These are phyloP conservation scores for Tetragonia tetragonoides DNA, from an alignment of 148 eudicot species.

Conservation along the genomic window DNA sequence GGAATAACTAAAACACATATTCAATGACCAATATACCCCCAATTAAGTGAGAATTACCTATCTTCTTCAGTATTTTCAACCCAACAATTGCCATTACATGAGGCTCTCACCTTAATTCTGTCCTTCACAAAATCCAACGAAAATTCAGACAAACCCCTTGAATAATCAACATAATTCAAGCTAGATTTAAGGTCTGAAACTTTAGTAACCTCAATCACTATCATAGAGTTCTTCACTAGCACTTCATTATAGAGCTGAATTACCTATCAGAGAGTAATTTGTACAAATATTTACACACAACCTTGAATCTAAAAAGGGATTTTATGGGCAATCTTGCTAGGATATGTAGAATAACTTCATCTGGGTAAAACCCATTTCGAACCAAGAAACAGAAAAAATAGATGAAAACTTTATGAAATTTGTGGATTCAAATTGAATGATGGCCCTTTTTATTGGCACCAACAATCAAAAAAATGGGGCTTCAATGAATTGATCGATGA, in stretches of 20 bases:
- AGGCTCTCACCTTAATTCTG: constrained; percentile 82
- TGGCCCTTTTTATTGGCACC: background rate
- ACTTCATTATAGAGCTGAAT: constrained; percentile 47
- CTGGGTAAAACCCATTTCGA: constrained; percentile 58
- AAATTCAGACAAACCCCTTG: constrained; percentile 63
- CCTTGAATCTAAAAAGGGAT: constrained; percentile 59
- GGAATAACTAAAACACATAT: no score
- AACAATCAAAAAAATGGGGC: constrained; percentile 1
- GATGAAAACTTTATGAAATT: constrained; percentile 3
- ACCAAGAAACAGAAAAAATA: background rate
- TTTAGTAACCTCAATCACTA: constrained; percentile 68
- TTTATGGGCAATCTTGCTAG: constrained; percentile 75
- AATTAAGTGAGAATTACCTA: no score
- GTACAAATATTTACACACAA: constrained; percentile 70
- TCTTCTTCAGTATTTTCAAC: no score
- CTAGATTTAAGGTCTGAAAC: constrained; percentile 56
- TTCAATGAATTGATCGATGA: background rate
- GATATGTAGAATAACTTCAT: constrained; percentile 71
- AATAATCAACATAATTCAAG: constrained; percentile 65
- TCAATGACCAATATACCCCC: no score
- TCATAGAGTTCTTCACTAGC: constrained; percentile 52
- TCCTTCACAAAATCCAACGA: constrained; percentile 67
- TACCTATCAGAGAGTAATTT: constrained; percentile 54
- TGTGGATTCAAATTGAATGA: background rate
- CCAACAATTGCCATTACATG: constrained; percentile 58